Conservation (phyloP, 768 basidiomycete species). For the Clitopilus passeckerianus region DNA sequence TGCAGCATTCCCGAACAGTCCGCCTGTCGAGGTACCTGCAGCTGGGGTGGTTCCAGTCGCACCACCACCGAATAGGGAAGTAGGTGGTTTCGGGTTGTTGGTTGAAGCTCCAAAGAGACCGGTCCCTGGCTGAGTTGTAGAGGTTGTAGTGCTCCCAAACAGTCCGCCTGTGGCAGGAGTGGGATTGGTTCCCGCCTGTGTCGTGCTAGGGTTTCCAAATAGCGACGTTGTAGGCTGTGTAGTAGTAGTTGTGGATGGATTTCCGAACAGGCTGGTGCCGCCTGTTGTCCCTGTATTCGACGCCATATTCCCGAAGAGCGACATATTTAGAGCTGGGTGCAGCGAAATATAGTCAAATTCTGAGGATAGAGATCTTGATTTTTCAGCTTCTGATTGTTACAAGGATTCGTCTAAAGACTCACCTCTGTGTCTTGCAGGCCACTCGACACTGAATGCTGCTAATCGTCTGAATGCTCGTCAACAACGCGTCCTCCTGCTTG, state of each 20-base stretch:
- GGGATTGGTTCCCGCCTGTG: background rate
- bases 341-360: background rate
- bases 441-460: background rate
- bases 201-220: background rate
- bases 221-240: background rate
- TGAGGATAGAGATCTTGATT: no score
- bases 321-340: background rate
- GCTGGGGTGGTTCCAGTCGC: slow-evolving; percentile 7
- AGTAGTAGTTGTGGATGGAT: background rate
- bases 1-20: slow-evolving; percentile 12
- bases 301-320: background rate
- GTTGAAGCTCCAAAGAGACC: slow-evolving; percentile 22
- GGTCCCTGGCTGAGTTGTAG: slow-evolving; percentile 11
- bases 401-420: background rate
- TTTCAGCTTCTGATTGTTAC: no score
- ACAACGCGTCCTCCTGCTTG: background rate
- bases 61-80: slow-evolving; percentile 9
- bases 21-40: slow-evolving; percentile 3
- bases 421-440: background rate
- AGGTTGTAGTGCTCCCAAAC: slow-evolving; percentile 13
- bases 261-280: background rate
- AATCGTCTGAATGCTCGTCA: background rate
- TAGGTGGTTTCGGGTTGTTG: slow-evolving; percentile 7
- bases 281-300: background rate
- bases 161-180: background rate